Conservation (phyloP, 2,329 filamentous ascomycete species). For the Aspergillus proliferans region DNA sequence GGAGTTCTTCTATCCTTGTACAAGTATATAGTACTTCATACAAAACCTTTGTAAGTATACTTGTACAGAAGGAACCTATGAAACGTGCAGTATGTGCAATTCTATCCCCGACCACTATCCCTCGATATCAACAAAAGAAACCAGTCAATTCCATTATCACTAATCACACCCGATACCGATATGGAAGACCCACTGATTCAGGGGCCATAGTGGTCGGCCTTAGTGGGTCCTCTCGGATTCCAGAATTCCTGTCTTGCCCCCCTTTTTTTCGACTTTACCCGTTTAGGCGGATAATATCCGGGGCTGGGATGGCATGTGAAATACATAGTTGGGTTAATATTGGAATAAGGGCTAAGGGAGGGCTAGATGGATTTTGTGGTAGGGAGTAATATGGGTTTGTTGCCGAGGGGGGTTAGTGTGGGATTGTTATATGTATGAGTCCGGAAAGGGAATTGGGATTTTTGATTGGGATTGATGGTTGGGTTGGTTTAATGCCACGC, state of each 20-base stretch:
- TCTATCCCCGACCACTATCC: too few species aligned
- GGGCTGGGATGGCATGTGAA: neutral
- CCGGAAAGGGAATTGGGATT: neutral
- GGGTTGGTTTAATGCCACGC: too few species aligned
- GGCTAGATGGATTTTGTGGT: neutral
- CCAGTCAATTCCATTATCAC: too few species aligned
- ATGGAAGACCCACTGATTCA: neutral
- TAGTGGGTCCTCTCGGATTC: neutral
- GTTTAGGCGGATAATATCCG: neutral
- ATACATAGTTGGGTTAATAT: neutral
- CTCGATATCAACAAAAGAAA: too few species aligned
- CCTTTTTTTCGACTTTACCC: neutral
- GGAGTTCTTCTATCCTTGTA: neutral
- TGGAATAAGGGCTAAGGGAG: neutral
- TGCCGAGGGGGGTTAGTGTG: neutral
- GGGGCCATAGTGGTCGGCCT: neutral
- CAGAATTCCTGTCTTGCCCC: neutral
- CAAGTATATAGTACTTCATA: too few species aligned
- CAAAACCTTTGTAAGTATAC: too few species aligned
- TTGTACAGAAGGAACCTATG: too few species aligned
- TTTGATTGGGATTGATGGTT: neutral
- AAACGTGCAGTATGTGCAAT: too few species aligned
- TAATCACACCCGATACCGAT: neutral
- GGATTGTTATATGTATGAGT: neutral
- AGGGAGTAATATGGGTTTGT: neutral